Evolutionary conservation across 2,329 filamentous ascomycete species (phyloP), one percentile per base, ranked within the genome.

Genomic region (Rutstroemia sp.): DNA sequence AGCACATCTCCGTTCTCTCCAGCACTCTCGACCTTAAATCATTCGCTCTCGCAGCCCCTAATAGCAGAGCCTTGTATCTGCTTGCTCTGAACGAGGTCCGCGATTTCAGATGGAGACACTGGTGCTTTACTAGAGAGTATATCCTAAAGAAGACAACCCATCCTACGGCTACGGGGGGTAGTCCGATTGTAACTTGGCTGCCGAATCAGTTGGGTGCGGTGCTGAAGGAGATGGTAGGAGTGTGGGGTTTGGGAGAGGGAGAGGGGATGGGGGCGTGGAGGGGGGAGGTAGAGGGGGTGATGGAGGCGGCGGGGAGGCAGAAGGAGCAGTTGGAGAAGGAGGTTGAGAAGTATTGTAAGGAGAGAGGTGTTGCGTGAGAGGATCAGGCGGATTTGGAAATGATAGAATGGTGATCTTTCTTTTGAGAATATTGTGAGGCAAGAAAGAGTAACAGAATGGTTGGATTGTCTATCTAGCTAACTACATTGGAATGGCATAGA

Each of bases 101-200:
- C 56, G 87, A 90, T 69, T 92, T 92, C 75, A 76, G 88, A 58
- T 92, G 88, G 86, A 77, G 88, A 6, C 88, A 92, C 71, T 92
- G 88, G 88, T 89, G 87, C 70, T 92, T 92, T 68, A 89, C 87
- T 2, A 79, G 88, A 58, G 88, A 92, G 75, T 92, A 92, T 69
- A 92, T 92, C 65, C 78, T 92, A 61, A 90, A 90, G 76, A 81
- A 83, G 67, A 91, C 86, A 0, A 76, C 74, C 18, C 87, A 92
- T 68, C 87, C 88, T 0, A 90, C 86, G 2, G 88, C 88, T 0
- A 92, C 88, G 0, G 88, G 88, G 2, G 88, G 88, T 18, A 89
- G 85, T 63, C 88, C 88, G 3, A 92, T 92, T 59, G 87, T 92
- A 16, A 92, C 87, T 2, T 92, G 88, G 88, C 72, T 92, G 59